Conservation (phyloP, 192 early-diverging fungal genomes). For the Umbelopsis sp. region DNA sequence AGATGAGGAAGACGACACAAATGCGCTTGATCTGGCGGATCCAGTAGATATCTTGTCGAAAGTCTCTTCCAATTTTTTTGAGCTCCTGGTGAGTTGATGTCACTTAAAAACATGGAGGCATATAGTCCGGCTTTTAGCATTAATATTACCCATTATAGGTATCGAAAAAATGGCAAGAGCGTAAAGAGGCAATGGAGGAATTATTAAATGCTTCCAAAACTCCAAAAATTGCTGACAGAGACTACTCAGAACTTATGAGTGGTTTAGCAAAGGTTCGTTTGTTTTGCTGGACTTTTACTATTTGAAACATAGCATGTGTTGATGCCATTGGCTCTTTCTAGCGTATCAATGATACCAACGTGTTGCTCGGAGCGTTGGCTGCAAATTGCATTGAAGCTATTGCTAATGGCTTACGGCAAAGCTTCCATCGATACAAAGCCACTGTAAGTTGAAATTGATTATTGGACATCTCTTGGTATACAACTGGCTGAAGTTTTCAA, state of each 20-base stretch:
- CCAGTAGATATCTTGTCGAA: slow-evolving; percentile 90
- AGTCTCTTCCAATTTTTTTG: slow-evolving; percentile 81
- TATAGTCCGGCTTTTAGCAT: background rate
- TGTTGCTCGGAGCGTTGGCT: slow-evolving; percentile 77
- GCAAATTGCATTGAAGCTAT: slow-evolving; percentile 84
- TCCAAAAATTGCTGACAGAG: slow-evolving; percentile 74
- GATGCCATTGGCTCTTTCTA: slow-evolving; percentile 21
- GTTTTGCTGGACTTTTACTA: background rate
- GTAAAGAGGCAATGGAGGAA: slow-evolving; percentile 87
- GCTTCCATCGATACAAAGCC: slow-evolving; percentile 79
- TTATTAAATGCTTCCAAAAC: slow-evolving; percentile 69
- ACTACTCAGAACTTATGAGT: slow-evolving; percentile 81
- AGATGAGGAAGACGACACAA: slow-evolving; percentile 62
- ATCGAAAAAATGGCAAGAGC: slow-evolving; percentile 95
- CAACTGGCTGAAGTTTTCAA: background rate
- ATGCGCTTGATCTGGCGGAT: slow-evolving; percentile 83
- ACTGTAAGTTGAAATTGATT: slow-evolving; percentile 46
- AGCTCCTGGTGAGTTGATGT: slow-evolving; percentile 52
- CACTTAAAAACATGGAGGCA: background rate
- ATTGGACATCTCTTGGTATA: background rate
- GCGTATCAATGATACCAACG: slow-evolving; percentile 86
- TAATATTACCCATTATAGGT: slow-evolving; percentile 34
- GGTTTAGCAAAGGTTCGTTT: slow-evolving; percentile 76
- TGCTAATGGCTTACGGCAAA: slow-evolving; percentile 74
- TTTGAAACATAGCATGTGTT: background rate